A percentile compares a stretch with the other conserved stretches of the same genome.
Conservation (phyloP, 345 rosid species). For the Eucalyptus grandis region DNA sequence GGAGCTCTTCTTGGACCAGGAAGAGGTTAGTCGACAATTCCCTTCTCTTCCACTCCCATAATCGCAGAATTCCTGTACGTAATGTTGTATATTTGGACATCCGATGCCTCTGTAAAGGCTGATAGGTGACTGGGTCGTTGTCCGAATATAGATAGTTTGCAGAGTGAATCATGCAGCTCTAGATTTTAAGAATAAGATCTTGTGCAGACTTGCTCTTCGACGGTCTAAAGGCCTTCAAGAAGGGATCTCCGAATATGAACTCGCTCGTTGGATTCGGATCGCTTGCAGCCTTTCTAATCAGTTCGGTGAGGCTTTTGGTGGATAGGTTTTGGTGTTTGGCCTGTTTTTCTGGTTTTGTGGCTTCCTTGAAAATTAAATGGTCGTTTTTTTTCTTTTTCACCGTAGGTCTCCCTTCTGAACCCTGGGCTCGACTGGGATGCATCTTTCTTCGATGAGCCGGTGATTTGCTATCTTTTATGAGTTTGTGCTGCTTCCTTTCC, state of each 20-base stretch:
- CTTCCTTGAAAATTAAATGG: not conserved
- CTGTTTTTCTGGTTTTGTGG: not conserved
- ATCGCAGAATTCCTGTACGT: not conserved
- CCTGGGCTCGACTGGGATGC: constrained; percentile 93
- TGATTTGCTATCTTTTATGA: constrained; percentile 37
- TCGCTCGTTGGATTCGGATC: constrained; percentile 92
- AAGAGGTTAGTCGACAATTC: constrained; percentile 46
- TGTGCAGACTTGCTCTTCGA: constrained; percentile 69
- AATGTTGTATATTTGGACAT: not conserved
- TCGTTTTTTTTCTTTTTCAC: not conserved
- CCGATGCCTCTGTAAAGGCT: not conserved
- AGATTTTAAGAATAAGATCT: not conserved
- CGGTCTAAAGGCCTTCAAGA: constrained; percentile 69
- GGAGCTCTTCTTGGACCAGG: constrained; percentile 91
- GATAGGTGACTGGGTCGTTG: not conserved
- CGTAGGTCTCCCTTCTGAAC: constrained; percentile 68
- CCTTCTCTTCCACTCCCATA: not conserved
- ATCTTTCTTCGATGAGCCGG: constrained; percentile 96
- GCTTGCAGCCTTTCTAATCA: constrained; percentile 70
- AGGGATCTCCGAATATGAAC: constrained; percentile 95
- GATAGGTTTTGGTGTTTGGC: not conserved
- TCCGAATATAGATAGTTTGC: not conserved
- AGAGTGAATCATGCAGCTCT: not conserved
- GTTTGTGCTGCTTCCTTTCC: not conserved
- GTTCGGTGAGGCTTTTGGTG: constrained; percentile 39